Percentiles rank a stretch among this genome's conserved stretches.
These are phyloP conservation scores for Candolleomyces aberdarensis DNA, from an alignment of 768 basidiomycete species.

Conservation along the genomic window DNA sequence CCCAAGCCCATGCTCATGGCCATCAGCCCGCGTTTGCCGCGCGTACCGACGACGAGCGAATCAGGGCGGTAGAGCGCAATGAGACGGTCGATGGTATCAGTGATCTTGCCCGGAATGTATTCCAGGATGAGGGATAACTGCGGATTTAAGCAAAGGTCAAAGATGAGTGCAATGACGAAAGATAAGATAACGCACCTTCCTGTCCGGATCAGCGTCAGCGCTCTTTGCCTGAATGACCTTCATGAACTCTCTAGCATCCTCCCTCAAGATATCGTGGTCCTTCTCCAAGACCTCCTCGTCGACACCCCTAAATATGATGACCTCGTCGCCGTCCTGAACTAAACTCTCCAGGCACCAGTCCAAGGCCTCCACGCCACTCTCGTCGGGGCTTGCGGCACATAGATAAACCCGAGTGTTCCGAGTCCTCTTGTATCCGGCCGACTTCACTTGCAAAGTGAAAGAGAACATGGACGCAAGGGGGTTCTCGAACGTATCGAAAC, in stretches of 20 bases:
- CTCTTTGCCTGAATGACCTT: conserved; percentile 76
- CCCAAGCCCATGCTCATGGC: conserved; percentile 25
- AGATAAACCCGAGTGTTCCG: conserved; percentile 84
- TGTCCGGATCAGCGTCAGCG: conserved; percentile 69
- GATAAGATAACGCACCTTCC: conserved; percentile 49
- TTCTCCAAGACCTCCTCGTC: conserved; percentile 84
- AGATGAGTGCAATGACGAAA: background rate
- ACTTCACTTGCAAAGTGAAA: conserved; percentile 83
- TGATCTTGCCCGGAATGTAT: conserved; percentile 88
- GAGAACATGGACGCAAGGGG: conserved; percentile 79
- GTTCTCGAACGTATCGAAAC: conserved; percentile 88
- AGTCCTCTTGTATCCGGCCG: conserved; percentile 72
- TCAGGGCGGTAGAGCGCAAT: conserved; percentile 92
- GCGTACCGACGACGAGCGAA: conserved; percentile 89
- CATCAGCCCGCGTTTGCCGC: conserved; percentile 50
- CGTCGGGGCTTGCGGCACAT: conserved; percentile 85
- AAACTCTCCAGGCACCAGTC: conserved; percentile 91
- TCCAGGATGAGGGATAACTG: conserved; percentile 90
- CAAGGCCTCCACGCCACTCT: conserved; percentile 83
- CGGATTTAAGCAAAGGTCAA: background rate
- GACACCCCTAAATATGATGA: conserved; percentile 88
- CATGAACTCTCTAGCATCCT: conserved; percentile 86
- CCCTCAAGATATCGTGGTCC: conserved; percentile 72
- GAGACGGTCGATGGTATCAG: conserved; percentile 86
- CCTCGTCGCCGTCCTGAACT: conserved; percentile 86